These are phyloP conservation scores for Hypoxylon rubiginosum DNA, from an alignment of 2,329 filamentous ascomycete species.

Conservation along the genomic window DNA sequence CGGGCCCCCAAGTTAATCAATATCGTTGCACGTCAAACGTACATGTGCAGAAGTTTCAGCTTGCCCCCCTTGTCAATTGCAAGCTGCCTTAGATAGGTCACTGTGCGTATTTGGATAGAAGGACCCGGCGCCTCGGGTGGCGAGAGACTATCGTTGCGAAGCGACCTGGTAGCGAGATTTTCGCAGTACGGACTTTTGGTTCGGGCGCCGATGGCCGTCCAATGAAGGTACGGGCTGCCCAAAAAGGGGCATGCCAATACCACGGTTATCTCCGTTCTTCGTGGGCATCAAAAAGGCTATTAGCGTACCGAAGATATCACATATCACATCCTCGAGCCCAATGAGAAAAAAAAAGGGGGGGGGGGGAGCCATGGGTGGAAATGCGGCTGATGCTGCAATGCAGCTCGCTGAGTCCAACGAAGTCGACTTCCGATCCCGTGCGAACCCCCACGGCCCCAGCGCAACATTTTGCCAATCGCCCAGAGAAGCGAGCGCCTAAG, in stretches of 20 bases:
- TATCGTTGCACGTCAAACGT: constrained; percentile 1
- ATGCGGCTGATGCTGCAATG: constrained; percentile 28
- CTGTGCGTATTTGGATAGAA: not conserved
- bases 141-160: not conserved
- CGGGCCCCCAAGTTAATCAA: not conserved
- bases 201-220: not conserved
- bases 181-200: not conserved
- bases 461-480: not conserved
- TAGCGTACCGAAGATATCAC: not conserved
- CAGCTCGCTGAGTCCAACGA: constrained; percentile 7
- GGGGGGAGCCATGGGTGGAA: too few species aligned
- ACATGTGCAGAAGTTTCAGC: constrained; percentile 4
- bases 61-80: not conserved
- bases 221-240: not conserved
- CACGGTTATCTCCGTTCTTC: not conserved
- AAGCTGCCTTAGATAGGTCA: constrained; percentile 1
- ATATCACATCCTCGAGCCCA: not conserved
- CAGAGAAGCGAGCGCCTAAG: not conserved
- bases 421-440: constrained; percentile 5
- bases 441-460: constrained; percentile 24
- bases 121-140: not conserved
- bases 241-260: not conserved
- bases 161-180: not conserved
- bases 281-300: not conserved
- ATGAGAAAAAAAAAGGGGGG: too few species aligned